Conservation (phyloP, 2,329 filamentous ascomycete species). For the Trichoderma aggressivum region DNA sequence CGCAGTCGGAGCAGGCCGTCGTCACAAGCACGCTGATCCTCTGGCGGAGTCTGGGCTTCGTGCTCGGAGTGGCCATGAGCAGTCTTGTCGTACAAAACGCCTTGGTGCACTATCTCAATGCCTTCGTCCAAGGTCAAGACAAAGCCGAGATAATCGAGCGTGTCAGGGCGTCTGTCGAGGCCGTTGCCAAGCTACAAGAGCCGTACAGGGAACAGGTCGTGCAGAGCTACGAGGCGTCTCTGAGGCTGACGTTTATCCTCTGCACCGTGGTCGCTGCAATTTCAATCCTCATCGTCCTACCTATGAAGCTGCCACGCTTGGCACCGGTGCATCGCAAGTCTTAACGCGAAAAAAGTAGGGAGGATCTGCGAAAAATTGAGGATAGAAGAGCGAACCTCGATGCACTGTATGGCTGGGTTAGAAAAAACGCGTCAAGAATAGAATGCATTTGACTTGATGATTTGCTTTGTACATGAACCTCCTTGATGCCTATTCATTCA, state of each 20-base stretch:
- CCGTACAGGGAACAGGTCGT: conserved; percentile 54
- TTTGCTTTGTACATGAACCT: conserved; percentile 5
- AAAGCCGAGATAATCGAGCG: conserved; percentile 53
- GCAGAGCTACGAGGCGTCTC: conserved; percentile 50
- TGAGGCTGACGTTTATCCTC: conserved; percentile 46
- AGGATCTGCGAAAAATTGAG: background rate
- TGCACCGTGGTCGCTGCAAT: conserved; percentile 47
- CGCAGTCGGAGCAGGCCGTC: conserved; percentile 62
- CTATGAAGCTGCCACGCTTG: conserved; percentile 53
- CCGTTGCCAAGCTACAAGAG: conserved; percentile 43
- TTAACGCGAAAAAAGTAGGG: background rate
- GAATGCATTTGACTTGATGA: conserved; percentile 1
- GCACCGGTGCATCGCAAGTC: conserved; percentile 37
- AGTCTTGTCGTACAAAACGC: conserved; percentile 73
- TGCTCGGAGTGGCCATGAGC: conserved; percentile 69
- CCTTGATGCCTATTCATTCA: conserved; percentile 6
- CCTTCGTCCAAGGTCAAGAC: conserved; percentile 55
- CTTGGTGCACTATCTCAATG: conserved; percentile 56
- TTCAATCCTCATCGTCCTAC: conserved; percentile 45
- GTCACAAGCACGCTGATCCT: conserved; percentile 68
- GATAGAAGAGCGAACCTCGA: background rate
- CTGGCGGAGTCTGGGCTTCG: conserved; percentile 67
- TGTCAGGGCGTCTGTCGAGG: conserved; percentile 54
- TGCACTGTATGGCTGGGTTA: background rate
- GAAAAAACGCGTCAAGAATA: background rate